Percentiles rank a stretch among this genome's conserved stretches.
Evolutionary conservation across 1,284 basidiomycete species (phyloP).

Genomic region (Somion occarium): DNA sequence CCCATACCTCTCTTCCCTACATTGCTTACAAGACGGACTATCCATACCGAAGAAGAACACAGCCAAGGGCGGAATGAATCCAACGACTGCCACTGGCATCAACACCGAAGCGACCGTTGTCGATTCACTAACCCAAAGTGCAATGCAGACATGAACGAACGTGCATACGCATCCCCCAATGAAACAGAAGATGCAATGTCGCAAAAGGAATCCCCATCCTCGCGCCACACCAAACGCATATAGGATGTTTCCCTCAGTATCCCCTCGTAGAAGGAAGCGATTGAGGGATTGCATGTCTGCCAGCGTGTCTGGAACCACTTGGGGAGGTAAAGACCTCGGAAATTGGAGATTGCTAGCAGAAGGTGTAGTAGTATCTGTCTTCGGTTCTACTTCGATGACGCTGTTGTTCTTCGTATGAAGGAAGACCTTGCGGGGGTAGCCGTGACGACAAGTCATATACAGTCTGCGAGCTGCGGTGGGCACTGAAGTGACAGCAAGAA

Average conservation of each 20-base stretch:
- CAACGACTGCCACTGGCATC: slow-evolving; percentile 4
- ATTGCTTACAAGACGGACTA: not conserved
- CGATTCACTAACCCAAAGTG: slow-evolving; percentile 3
- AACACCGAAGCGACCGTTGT: slow-evolving; percentile 1
- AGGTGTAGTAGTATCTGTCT: not conserved
- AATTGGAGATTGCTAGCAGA: not conserved
- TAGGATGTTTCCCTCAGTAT: slow-evolving; percentile 5
- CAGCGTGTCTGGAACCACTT: not conserved
- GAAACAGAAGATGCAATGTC: slow-evolving; percentile 8
- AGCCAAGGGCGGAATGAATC: slow-evolving; percentile 3
- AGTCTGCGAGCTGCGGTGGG: slow-evolving; percentile 2
- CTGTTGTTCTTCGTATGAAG: not conserved
- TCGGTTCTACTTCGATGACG: not conserved
- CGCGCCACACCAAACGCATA: slow-evolving; percentile 7
- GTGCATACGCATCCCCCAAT: slow-evolving; percentile 2
- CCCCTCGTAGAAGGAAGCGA: not conserved
- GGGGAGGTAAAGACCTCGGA: not conserved
- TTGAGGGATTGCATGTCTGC: slow-evolving; percentile 1
- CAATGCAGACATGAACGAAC: slow-evolving; percentile 5
- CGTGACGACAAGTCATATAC: slow-evolving; percentile 6
- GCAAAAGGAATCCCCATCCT: slow-evolving; percentile 5
- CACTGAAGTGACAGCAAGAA: slow-evolving; percentile 3
- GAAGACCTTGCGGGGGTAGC: slow-evolving; percentile 4
- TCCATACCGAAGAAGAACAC: slow-evolving; percentile 3
- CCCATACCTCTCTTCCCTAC: slow-evolving; percentile 1